Base-by-base conservation (phyloP, 257 asterid species). In the Jaltomata sinuosa region DNA sequence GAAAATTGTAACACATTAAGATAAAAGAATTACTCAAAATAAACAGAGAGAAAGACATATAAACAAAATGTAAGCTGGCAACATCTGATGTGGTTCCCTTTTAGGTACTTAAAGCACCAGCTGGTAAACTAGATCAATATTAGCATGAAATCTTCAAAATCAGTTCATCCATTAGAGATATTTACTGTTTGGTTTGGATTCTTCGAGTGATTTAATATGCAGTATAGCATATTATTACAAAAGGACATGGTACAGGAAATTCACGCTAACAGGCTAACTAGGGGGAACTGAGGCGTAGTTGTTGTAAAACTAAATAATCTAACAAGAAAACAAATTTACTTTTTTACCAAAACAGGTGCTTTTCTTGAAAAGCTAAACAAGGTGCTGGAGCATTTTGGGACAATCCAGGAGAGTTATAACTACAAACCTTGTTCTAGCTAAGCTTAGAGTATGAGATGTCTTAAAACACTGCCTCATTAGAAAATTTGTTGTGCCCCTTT, bases 1-100 rank as follows among this genome's bases (percentile, higher is more conserved):
- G 94, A 36, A 86, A 27, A 87, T 69, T 69, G 47, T 7, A 68
- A 18, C 57, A 80, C 52, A 45, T 40, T 5, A 77, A 25, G 78
- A 25, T 11, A 38, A 80, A 77, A 62, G 74, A 29, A 65, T 64
- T 36, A 49, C 49, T 29, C 22, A 12, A n/a, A 36, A 40, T 34
- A 22, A 76, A 16, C 19, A 15, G 55, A 50, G 55, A 50, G 55
- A 50, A 18, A 52, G 55, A 3, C 53, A 49, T 45, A 45, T 49
- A 49, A 49, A 49, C 53, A 49, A 67, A 67, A 27, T 67, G 47
- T 67, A 67, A 67, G 76, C 25, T 67, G 8, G 36, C 69, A 27
- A 62, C 38, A 62, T 61, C 19, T 61, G 36, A 61, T 62, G 69
- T 57, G 29, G 16, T 57, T 57, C 65, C 31, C n/a, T 40, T n/a